Evolutionary conservation across 257 asterid genomes (phyloP).

Genomic region (Capsicum rhomboideum): DNA sequence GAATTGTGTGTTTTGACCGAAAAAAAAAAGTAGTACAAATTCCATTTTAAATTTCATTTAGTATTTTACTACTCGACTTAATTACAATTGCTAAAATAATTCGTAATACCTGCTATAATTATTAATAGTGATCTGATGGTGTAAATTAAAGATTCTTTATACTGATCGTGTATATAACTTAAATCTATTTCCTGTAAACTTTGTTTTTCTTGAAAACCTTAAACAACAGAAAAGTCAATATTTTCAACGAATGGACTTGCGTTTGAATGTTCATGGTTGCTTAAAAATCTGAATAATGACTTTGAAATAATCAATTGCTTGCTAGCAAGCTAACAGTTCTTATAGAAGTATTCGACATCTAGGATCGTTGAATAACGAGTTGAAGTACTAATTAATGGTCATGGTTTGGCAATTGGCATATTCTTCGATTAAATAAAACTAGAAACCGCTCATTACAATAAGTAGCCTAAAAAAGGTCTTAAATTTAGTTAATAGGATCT

Average conservation of each 20-base stretch:
- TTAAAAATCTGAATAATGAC: background rate
- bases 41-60: no score
- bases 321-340: background rate
- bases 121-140: no score
- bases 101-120: no score
- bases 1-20: no score
- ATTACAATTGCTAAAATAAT: background rate
- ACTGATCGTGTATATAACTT: background rate
- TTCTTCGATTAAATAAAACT: no score
- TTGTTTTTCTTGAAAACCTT: background rate
- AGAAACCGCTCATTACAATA: no score
- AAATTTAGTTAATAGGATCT: background rate
- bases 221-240: background rate
- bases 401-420: background rate
- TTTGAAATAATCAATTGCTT: background rate
- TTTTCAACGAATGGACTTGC: background rate
- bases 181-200: background rate
- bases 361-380: background rate
- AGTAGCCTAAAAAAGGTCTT: background rate
- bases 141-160: no score
- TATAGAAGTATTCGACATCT: background rate
- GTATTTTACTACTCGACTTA: background rate
- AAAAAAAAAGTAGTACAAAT: no score
- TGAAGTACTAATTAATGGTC: background rate
- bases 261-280: background rate